Evolutionary conservation across 805 yeast genomes (phyloP), one percentile per base, ranked within the genome.

Genomic region (Candida succiphila): DNA sequence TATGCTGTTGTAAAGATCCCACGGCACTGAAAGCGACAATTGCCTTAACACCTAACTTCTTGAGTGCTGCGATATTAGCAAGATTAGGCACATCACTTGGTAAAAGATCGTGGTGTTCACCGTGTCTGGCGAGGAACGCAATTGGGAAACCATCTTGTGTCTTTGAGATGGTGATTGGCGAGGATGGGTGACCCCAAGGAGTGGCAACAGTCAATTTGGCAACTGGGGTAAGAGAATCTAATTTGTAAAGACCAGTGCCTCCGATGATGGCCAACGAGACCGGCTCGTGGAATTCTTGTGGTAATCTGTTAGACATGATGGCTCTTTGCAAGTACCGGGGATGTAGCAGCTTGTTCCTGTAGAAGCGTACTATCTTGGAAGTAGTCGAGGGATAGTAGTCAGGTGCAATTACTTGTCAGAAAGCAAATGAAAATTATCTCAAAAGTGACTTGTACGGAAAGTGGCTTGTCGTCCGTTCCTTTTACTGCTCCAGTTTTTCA

Each of bases 121-220:
- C 99, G 54, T 92, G 99, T 58, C 99, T 76, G 13, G 96, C 92
- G 44, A 92, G 67, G 51, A 92, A 92, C 2, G 97, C 97, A 32
- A 92, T 82, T 30, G 87, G 84, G 55, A 85, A 77, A 2, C 94
- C 95, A 24, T 62, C 46, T 3, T 62, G 59, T 27, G 95, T 84
- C 43, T 69, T 75, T n/a, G 94, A 80, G 40, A 92, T 77, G 31
- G 96, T 88, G 52, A 92, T 83, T 26, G 96, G 88, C 12, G 94
- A 80, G 4, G 96, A 87, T 17, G 99, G 96, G 44, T 69, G 72
- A 9, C 98, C 99, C 97, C 97, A 92, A 17, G 99, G 99, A 4
- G 99, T 92, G 15, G 81, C 71, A 37, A 87, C 60, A 13, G 85
- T 75, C 27, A 92, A 61, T 45, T 79, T 66, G 13, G 96, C 95